Percentiles rank a stretch among this genome's conserved stretches.
These are phyloP conservation scores for Spiromastix sp. DNA, from an alignment of 2,329 filamentous ascomycete species.

Conservation along the genomic window DNA sequence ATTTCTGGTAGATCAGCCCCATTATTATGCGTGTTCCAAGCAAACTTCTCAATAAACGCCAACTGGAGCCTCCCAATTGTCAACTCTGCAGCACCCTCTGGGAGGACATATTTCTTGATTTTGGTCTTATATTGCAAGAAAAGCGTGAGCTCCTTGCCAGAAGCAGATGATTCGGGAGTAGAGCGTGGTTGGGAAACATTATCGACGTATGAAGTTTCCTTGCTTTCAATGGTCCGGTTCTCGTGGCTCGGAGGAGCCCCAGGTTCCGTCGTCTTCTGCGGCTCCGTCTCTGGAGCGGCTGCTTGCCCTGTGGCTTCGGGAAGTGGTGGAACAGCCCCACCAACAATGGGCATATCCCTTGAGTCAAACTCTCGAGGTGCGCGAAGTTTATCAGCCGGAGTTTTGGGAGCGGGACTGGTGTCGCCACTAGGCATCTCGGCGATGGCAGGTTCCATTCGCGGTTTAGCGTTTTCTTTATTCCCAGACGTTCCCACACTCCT, in stretches of 20 bases:
- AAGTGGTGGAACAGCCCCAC: slow-evolving; percentile 51
- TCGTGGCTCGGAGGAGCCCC: slow-evolving; percentile 9
- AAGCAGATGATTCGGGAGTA: slow-evolving; percentile 52
- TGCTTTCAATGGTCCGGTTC: slow-evolving; percentile 4
- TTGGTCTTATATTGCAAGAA: slow-evolving; percentile 96
- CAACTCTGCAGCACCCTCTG: slow-evolving; percentile 73
- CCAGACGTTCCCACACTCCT: slow-evolving; percentile 31
- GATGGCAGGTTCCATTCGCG: slow-evolving; percentile 22
- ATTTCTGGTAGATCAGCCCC: slow-evolving; percentile 90
- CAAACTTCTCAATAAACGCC: slow-evolving; percentile 98
- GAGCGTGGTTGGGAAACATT: slow-evolving; percentile 30
- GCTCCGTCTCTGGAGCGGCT: slow-evolving; percentile 1
- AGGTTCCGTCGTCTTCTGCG: slow-evolving; percentile 11
- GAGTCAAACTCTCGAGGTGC: slow-evolving; percentile 25
- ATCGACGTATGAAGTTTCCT: slow-evolving; percentile 6
- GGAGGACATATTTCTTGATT: slow-evolving; percentile 88
- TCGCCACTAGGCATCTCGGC: slow-evolving; percentile 12
- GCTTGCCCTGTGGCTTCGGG: slow-evolving; percentile 27
- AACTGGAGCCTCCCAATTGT: slow-evolving; percentile 82
- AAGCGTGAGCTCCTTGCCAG: slow-evolving; percentile 78
- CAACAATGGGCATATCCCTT: slow-evolving; percentile 31
- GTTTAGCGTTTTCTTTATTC: slow-evolving; percentile 20
- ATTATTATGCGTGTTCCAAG: slow-evolving; percentile 95
- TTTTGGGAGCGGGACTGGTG: slow-evolving; percentile 43
- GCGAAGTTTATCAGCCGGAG: slow-evolving; percentile 55